Base-by-base conservation (phyloP, 495 filamentous ascomycete species). In the Aspergillus kassunensis region DNA sequence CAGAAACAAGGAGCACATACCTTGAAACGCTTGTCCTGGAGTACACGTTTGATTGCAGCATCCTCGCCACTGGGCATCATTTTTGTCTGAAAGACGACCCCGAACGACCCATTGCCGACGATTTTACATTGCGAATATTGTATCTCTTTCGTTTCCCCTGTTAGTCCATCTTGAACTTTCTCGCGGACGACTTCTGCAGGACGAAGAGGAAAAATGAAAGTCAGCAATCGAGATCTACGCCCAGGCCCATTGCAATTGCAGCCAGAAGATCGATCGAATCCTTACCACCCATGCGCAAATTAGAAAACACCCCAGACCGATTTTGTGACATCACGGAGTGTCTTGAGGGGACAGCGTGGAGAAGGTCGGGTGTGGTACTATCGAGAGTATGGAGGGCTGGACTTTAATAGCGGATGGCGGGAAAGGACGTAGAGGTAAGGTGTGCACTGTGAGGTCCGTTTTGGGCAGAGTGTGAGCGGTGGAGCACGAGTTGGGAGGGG, bases 61-160 rank as follows among this genome's bases (percentile, higher is more conserved):
- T 98, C 93, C 68, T 98, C 93, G 54, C 92, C 92, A 57, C 86
- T 92, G 13, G 93, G 93, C 54, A 93, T 91, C 63, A 98, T 84
- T 74, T 97, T 98, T 25, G 93, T 98, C 71, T 98, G 93, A 68
- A 98, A 98, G 54, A 98, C 93, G 18, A 98, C 93, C 53, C 93
- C 93, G 67, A 98, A 98, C 12, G 93, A 97, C 47, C 93, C 93
- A 72, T 98, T 98, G 61, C 93, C 93, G n/a, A 98, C 93, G 56
- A 98, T 97, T 76, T 98, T 98, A 76, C 93, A 98, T 68, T 98
- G 93, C 36, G 93, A 97, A 64, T 98, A 98, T 66, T 93, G 89
- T 73, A 98, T 86, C 62, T 98, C 93, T 68, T 87, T 87, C 53
- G 89, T 91, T 65, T 98, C 95, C 44, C 93, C 93, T 1, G 93